A percentile compares a stretch with the other conserved stretches of the same genome.
These are phyloP conservation scores for Phytopythium oedochilum DNA, from an alignment of 352 stramenopile species.

Conservation along the genomic window DNA sequence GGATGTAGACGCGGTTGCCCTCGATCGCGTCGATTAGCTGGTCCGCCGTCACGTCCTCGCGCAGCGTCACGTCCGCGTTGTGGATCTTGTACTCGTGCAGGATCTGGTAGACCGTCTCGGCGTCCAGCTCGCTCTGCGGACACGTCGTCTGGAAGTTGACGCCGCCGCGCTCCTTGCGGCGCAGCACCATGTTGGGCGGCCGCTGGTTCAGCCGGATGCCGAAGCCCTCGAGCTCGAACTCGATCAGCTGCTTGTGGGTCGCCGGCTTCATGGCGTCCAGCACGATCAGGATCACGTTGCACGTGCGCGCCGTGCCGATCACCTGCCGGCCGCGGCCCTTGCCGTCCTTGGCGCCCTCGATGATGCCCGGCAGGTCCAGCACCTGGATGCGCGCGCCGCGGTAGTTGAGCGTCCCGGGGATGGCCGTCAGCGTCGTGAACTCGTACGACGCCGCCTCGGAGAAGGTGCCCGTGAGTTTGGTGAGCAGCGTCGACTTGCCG, in stretches of 20 bases:
- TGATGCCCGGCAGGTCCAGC: conserved; percentile 94
- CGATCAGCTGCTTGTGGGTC: conserved; percentile 98
- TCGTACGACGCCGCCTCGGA: conserved; percentile 96
- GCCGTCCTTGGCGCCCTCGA: conserved; percentile 98
- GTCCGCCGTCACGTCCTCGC: conserved; percentile 96
- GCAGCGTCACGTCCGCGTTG: conserved; percentile 95
- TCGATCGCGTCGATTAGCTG: conserved; percentile 99
- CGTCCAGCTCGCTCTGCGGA: conserved; percentile 91
- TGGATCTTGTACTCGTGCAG: conserved; percentile 99
- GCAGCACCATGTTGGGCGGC: conserved; percentile 95
- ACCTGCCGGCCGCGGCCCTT: conserved; percentile 96
- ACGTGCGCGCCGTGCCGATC: conserved; percentile 96
- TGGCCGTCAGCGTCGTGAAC: conserved; percentile 99
- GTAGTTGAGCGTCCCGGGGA: conserved; percentile 98
- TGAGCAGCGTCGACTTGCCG: conserved; percentile 97
- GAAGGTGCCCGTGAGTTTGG: conserved; percentile 95
- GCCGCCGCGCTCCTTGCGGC: conserved; percentile 96
- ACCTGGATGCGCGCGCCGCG: conserved; percentile 85
- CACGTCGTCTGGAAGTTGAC: conserved; percentile 96
- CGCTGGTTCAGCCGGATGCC: conserved; percentile 98
- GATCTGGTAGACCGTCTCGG: conserved; percentile 92
- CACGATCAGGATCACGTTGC: conserved; percentile 99
- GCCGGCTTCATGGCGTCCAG: conserved; percentile 96
- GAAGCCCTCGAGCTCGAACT: conserved; percentile 98
- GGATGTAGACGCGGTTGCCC: conserved; percentile 98